Percentiles rank a stretch among this genome's conserved stretches.
These are phyloP conservation scores for Heteromeles arbutifolia DNA, from an alignment of 306 rosid genomes.

Conservation along the genomic window DNA sequence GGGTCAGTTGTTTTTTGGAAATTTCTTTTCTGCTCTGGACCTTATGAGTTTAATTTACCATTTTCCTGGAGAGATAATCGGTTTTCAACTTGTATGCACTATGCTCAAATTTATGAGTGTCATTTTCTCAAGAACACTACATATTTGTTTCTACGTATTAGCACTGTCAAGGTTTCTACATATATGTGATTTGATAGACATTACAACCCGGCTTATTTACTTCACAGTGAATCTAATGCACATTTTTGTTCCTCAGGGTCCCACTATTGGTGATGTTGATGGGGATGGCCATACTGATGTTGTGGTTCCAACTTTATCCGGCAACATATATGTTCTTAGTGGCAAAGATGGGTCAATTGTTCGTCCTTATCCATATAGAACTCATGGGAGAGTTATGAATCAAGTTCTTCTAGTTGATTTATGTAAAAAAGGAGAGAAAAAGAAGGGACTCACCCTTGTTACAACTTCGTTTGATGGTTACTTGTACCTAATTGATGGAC, in stretches of 20 bases:
- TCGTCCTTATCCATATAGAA: slow-evolving; percentile 77
- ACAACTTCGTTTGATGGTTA: slow-evolving; percentile 96
- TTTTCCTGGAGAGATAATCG: background rate
- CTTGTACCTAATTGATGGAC: slow-evolving; percentile 90
- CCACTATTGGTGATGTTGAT: slow-evolving; percentile 84
- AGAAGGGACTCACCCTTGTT: slow-evolving; percentile 81
- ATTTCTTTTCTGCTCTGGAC: background rate
- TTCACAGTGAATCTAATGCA: background rate
- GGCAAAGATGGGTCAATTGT: slow-evolving; percentile 89
- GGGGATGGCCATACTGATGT: slow-evolving; percentile 97
- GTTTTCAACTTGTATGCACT: background rate
- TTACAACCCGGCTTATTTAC: background rate
- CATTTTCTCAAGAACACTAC: background rate
- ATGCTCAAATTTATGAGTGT: background rate
- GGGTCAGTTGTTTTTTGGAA: background rate
- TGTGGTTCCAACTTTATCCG: slow-evolving; percentile 86
- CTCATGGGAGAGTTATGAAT: slow-evolving; percentile 94
- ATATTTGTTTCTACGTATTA: background rate
- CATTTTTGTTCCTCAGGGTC: slow-evolving; percentile 50
- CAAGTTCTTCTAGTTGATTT: slow-evolving; percentile 89
- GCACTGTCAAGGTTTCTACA: background rate
- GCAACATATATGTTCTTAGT: slow-evolving; percentile 85
- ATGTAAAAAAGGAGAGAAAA: slow-evolving; percentile 64
- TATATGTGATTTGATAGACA: background rate
- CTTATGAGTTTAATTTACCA: background rate